Evolutionary conservation across 1,284 basidiomycete species (phyloP).

Genomic region (Gomphus bonarii): DNA sequence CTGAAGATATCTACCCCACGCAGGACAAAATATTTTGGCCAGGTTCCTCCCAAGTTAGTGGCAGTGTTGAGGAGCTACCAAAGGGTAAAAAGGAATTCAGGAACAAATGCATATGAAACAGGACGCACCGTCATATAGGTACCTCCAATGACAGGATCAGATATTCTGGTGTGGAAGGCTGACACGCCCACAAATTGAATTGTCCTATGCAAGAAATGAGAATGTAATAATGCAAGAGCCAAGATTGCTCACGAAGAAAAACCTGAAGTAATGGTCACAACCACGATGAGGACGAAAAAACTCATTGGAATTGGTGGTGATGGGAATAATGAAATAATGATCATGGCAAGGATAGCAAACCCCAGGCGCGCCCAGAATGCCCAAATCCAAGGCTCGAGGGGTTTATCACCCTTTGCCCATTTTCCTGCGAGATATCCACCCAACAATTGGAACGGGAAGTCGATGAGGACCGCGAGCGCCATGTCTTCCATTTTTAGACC

Average conservation of each 20-base stretch:
- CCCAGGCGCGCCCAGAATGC: conserved; percentile 85
- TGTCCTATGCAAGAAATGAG: conserved; percentile 43
- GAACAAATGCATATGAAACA: not conserved
- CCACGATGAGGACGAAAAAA: conserved; percentile 75
- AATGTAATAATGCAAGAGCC: not conserved
- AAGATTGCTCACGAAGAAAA: conserved; percentile 64
- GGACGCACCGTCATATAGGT: conserved; percentile 90
- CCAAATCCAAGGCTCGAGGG: conserved; percentile 79
- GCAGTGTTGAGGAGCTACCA: conserved; percentile 87
- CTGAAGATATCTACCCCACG: conserved; percentile 90
- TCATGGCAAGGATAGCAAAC: conserved; percentile 46
- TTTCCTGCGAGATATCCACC: conserved; percentile 95
- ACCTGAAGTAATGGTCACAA: conserved; percentile 65
- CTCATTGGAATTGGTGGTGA: conserved; percentile 57
- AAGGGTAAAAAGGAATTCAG: not conserved
- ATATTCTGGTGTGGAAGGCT: conserved; percentile 95
- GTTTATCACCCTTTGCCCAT: conserved; percentile 74
- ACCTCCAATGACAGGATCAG: conserved; percentile 94
- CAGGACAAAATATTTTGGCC: conserved; percentile 90
- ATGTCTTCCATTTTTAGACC: conserved; percentile 93
- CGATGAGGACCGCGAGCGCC: conserved; percentile 89
- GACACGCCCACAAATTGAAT: conserved; percentile 98
- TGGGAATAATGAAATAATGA: conserved; percentile 82
- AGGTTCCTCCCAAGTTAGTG: conserved; percentile 94
- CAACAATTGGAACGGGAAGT: conserved; percentile 96